Percentiles rank a stretch among this genome's conserved stretches.
These are phyloP conservation scores for Pyrenophora teres DNA, from an alignment of 2,329 filamentous ascomycete genomes.

Conservation along the genomic window DNA sequence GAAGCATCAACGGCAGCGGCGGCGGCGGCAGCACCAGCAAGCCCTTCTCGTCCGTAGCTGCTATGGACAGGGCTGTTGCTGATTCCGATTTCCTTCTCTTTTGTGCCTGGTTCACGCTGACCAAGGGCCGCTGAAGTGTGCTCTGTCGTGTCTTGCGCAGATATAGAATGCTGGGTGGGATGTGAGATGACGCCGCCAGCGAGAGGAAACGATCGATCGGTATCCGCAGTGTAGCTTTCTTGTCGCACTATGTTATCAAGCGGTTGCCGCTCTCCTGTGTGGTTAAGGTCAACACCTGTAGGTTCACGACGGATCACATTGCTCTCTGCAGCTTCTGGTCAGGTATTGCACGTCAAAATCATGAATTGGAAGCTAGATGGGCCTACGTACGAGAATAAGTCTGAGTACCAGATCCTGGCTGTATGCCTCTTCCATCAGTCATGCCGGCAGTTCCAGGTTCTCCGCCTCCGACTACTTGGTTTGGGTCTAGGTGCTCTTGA, in stretches of 20 bases:
- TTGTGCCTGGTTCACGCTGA: constrained; percentile 24
- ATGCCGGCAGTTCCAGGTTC: constrained; percentile 15
- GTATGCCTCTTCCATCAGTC: constrained; percentile 3
- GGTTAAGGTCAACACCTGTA: not conserved
- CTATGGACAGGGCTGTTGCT: constrained; percentile 16
- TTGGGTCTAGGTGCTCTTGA: constrained; percentile 15
- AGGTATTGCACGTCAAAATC: constrained; percentile 5
- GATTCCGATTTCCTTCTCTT: constrained; percentile 22
- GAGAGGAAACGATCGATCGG: constrained; percentile 45
- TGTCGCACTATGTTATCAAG: constrained; percentile 16
- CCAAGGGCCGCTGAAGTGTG: constrained; percentile 5
- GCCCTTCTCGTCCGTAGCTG: constrained; percentile 27
- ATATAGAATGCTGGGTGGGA: constrained; percentile 1
- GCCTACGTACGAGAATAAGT: constrained; percentile 29
- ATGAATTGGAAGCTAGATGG: constrained; percentile 1
- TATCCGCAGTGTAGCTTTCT: constrained; percentile 25
- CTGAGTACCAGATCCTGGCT: constrained; percentile 9
- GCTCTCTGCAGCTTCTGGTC: constrained; percentile 13
- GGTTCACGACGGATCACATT: constrained; percentile 3
- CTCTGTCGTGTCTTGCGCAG: constrained; percentile 7
- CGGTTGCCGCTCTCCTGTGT: constrained; percentile 7
- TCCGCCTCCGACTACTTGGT: constrained; percentile 27
- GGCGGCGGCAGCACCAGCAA: constrained; percentile 38
- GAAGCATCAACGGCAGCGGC: constrained; percentile 32
- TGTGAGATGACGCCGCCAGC: constrained; percentile 37